Base-by-base conservation (phyloP, 257 asterid species). In the Capsicum rhomboideum region DNA sequence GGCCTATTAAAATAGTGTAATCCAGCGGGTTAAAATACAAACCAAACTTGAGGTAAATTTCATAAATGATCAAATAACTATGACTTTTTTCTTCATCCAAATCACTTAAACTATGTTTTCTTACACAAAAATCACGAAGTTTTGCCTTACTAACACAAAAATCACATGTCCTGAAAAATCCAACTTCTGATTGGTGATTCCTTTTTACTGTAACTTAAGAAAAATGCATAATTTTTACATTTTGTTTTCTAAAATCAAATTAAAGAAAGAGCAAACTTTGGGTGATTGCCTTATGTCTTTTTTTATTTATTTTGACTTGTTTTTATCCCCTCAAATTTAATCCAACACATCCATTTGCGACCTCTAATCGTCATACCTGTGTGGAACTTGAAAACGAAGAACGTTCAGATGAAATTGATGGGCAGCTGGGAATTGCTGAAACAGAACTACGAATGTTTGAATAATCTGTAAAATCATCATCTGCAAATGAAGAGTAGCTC, bases 361-460 rank as follows among this genome's bases (percentile, higher is more conserved):
- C 54, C 17, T 20, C 53, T 69, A 37, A 2, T 8, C 2, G 75
- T 80, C 92, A 88, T 86, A 85, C 88, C 75, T 85, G 75, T 75
- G 54, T 84, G 28, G 79, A 82, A 63, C 82, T 85, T n/a, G 16
- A 0, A 20, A 29, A 82, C 13, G 89, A 23, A 10, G 91, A 84
- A 52, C 56, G 72, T 17, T 86, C 86, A 0, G 89, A 83, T 7
- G 23, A 66, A 79, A 86, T 78, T 12, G 95, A 89, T 50, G 88
- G 87, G 89, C 85, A 68, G 26, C 77, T 56, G 6, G 37, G 55
- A 59, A 58, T 64, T 37, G 34, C 50, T 4, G 86, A 69, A 20
- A 29, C 50, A 46, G 58, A 14, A 42, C 74, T 59, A 3, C 86
- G 61, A 75, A 18, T 75, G 61, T 14, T 74, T 46, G 80, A 46